Base-by-base conservation (phyloP, 495 filamentous ascomycete species). In the Penicillium egyptiacum region DNA sequence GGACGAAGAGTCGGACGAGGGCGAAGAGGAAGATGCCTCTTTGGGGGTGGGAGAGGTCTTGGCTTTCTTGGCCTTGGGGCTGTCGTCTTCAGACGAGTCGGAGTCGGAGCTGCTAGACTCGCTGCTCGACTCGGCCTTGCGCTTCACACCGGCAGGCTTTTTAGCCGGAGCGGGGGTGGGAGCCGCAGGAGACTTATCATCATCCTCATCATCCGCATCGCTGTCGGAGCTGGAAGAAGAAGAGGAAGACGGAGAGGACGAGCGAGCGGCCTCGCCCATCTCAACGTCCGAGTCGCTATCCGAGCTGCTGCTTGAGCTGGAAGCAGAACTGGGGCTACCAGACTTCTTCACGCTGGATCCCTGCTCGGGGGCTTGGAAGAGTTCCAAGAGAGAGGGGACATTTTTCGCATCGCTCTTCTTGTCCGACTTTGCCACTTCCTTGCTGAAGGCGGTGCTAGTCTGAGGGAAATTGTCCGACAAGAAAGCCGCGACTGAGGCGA, bases 401-500 rank as follows among this genome's bases (percentile, higher is more conserved):
- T 69, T 70, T 59, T 74, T 71, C 14, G 65, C 55, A 70, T 73
- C 67, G 19, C 55, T 25, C 43, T 70, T 61, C 53, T 70, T 70
- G 46, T 50, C 62, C 17, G 63, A 51, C 61, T 69, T 65, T 57
- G 57, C 56, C 42, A 62, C 20, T 30, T 90, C 84, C 58, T 86
- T 81, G 20, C 70, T 68, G 59, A 90, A 86, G 3, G 83, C 75
- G 56, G 76, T 69, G 55, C 80, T 82, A 26, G 88, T 80, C 40
- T 73, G 73, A 19, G 77, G 64, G 60, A 88, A 89, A 30, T 86
- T 81, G 40, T 86, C 81, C 58, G 79, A 75, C 30, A 92, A 77
- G 71, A 90, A 91, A 14, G 75, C 72, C 30, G 82, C 81, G 59
- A 92, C 79, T n/a, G 89, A 75, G 40, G 83, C 79, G 57, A 90